Evolutionary conservation across 179 eudicot species (phyloP).

Genomic region (Gypsophila paniculata): DNA sequence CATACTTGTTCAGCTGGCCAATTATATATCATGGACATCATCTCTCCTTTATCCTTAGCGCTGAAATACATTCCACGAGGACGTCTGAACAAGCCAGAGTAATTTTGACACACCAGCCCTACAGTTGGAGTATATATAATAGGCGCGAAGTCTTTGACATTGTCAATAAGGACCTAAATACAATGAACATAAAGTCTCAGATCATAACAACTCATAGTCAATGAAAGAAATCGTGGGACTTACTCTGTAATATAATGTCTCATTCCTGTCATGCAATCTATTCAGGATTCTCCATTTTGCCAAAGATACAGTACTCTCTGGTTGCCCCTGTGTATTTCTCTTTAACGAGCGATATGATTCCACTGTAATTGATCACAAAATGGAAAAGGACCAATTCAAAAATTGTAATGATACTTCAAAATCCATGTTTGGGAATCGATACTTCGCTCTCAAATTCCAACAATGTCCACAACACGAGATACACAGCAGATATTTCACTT

Average conservation of each 20-base stretch:
- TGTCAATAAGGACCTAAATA: slow-evolving; percentile 87
- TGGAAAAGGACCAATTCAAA: slow-evolving; percentile 4
- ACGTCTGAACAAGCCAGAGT: slow-evolving; percentile 96
- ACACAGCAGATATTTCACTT: no score
- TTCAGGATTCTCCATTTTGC: slow-evolving; percentile 97
- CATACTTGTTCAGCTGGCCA: slow-evolving; percentile 87
- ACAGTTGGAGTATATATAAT: slow-evolving; percentile 98
- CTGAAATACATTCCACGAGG: slow-evolving; percentile 99
- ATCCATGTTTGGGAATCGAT: no score
- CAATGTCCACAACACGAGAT: no score
- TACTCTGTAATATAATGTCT: slow-evolving; percentile 92
- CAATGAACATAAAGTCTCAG: slow-evolving; percentile 31
- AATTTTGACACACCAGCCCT: slow-evolving; percentile 97
- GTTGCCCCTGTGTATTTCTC: slow-evolving; percentile 71
- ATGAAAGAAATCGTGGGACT: slow-evolving; percentile 29
- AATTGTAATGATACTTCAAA: background rate
- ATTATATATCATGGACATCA: slow-evolving; percentile 99
- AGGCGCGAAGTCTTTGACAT: slow-evolving; percentile 93
- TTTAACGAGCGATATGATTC: slow-evolving; percentile 84
- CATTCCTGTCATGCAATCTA: slow-evolving; percentile 95
- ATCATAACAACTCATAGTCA: slow-evolving; percentile 7
- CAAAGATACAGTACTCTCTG: slow-evolving; percentile 53
- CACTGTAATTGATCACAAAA: slow-evolving; percentile 47
- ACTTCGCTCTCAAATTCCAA: no score
- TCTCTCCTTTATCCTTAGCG: slow-evolving; percentile 97